phyloP scores from a whole-genome alignment of 2,329 filamentous ascomycete genomes.

The Exophiala calicioides region DNA sequence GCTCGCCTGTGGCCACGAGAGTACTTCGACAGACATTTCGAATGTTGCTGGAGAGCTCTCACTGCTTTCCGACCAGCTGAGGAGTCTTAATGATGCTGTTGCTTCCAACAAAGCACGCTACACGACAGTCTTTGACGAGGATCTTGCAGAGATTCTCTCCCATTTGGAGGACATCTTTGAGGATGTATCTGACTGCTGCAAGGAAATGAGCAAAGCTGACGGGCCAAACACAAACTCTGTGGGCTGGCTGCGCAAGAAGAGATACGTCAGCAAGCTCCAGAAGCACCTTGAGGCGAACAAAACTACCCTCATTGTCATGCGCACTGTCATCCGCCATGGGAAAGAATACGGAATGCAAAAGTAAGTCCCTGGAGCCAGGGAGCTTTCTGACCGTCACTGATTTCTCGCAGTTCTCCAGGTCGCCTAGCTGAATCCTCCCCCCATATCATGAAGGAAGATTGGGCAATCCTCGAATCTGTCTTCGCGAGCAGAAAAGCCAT shows the following conservation, averaged over 20 bases:
- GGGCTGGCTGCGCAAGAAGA: conserved; percentile 29
- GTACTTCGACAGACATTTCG: conserved; percentile 25
- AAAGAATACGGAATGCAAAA: conserved; percentile 30
- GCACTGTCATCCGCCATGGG: conserved; percentile 31
- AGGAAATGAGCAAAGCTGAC: conserved; percentile 29
- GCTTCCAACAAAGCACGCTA: conserved; percentile 23
- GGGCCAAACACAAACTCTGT: conserved; percentile 16
- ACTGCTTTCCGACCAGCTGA: conserved; percentile 24
- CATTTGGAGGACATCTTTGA: conserved; percentile 30
- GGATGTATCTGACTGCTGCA: conserved; percentile 30
- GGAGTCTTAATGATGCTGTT: conserved; percentile 26
- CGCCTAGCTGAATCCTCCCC: conserved; percentile 26
- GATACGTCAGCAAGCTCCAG: conserved; percentile 28
- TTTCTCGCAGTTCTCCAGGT: conserved; percentile 17
- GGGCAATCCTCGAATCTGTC: conserved; percentile 29
- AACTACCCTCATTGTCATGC: conserved; percentile 32
- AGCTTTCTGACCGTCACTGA: conserved; percentile 4
- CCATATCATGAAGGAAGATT: conserved; percentile 29
- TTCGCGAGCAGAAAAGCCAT: conserved; percentile 30
- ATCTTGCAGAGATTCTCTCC: conserved; percentile 27
- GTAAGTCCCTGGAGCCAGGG: too few relatives aligned
- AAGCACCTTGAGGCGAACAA: conserved; percentile 32
- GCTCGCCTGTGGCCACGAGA: conserved; percentile 24
- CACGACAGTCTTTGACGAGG: conserved; percentile 29
- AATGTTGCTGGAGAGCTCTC: conserved; percentile 24